Evolutionary conservation across 139 green algal species (phyloP).

Genomic region (Monoraphidium neglectum): DNA sequence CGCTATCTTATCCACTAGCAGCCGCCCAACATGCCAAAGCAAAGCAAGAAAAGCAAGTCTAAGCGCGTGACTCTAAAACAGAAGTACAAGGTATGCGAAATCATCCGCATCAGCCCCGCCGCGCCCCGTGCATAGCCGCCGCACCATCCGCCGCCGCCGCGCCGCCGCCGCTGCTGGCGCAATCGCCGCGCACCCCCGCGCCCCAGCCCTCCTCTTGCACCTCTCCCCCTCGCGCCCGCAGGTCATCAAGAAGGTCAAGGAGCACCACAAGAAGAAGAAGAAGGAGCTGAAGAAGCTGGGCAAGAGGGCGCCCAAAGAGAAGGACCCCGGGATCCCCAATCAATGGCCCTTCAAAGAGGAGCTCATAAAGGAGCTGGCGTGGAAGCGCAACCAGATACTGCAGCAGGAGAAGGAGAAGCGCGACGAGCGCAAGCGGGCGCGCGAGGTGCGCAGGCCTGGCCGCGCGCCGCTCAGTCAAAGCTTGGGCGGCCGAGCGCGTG

Average conservation of each 20-base stretch:
- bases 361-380: slow-evolving; percentile 89
- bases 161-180: not conserved
- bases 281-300: slow-evolving; percentile 80
- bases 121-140: no score
- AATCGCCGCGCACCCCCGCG: not conserved
- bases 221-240: not conserved
- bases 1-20: no score
- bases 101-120: slow-evolving; percentile 12
- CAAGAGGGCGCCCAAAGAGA: slow-evolving; percentile 63
- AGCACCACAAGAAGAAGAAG: slow-evolving; percentile 88
- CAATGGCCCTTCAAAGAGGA: slow-evolving; percentile 96
- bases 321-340: slow-evolving; percentile 93
- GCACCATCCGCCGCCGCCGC: not conserved
- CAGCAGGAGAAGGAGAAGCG: slow-evolving; percentile 69
- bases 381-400: slow-evolving; percentile 69
- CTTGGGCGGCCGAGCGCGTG: no score
- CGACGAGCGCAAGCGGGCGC: slow-evolving; percentile 55
- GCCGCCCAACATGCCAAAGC: slow-evolving; percentile 85
- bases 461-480: no score
- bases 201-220: not conserved
- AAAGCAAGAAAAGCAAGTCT: slow-evolving; percentile 86
- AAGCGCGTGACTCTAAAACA: slow-evolving; percentile 91
- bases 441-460: slow-evolving; percentile 45
- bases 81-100: slow-evolving; percentile 90
- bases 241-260: slow-evolving; percentile 77